These are phyloP conservation scores for Hordeum vulgare DNA, from an alignment of 176 grass and related monocot species.

Conservation along the genomic window MorexV3_pseudomolecules_assembly NC_058518.1:284612233-284612732, in stretches of 20 bases:
- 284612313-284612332: conserved; percentile 4
- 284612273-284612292: neutral
- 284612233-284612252: neutral
- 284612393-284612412: conserved; percentile 1
- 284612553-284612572: conserved; percentile 65
- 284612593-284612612: conserved; percentile 87
- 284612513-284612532: conserved; percentile 68
- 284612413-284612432: conserved; percentile 20
- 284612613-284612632: conserved; percentile 87
- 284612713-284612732: neutral
- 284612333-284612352: neutral
- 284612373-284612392: neutral
- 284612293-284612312: neutral
- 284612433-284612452: conserved; percentile 90
- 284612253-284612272: neutral
- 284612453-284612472: conserved; percentile 83
- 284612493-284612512: conserved; percentile 94
- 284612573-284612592: conserved; percentile 86
- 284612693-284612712: neutral
- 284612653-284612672: neutral
- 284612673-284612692: neutral
- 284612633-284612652: neutral
- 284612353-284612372: neutral
- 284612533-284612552: conserved; percentile 57
- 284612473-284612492: conserved; percentile 97